Evolutionary conservation across 805 yeast species (phyloP).

Genomic region (Ogataea ganodermae): DNA sequence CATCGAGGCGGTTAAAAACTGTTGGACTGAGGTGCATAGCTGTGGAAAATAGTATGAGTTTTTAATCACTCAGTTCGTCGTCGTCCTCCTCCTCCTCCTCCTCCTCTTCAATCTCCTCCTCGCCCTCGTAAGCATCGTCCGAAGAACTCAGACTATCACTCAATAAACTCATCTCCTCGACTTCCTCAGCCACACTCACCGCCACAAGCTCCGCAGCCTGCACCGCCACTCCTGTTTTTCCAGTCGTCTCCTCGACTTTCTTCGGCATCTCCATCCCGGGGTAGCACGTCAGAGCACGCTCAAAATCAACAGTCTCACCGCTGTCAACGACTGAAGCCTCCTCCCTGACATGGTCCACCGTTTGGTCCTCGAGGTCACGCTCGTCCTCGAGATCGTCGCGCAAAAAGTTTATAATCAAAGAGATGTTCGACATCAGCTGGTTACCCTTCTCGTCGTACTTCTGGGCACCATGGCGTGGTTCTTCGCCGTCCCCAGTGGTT

Average conservation of each 20-base stretch:
- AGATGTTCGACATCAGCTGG: constrained; percentile 48
- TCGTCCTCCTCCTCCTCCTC: constrained; percentile 5
- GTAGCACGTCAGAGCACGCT: constrained; percentile 22
- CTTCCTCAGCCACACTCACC: constrained; percentile 1
- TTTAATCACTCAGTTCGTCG: neutral
- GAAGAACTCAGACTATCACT: neutral
- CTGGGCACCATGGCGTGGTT: neutral
- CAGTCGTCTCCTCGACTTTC: neutral
- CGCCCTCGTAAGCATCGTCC: constrained; percentile 2
- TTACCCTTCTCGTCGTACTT: constrained; percentile 30
- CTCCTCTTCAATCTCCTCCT: neutral
- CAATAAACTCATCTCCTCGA: neutral
- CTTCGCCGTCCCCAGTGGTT: constrained; percentile 4
- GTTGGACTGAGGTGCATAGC: too few relatives aligned
- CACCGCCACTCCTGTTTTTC: neutral
- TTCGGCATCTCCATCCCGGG: constrained; percentile 26
- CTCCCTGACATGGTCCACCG: constrained; percentile 36
- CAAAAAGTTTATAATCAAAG: constrained; percentile 58
- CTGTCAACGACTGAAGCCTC: constrained; percentile 40
- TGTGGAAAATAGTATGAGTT: too few relatives aligned
- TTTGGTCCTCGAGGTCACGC: constrained; percentile 58
- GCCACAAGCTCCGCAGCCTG: neutral
- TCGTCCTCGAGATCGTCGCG: constrained; percentile 70
- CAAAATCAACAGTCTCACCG: constrained; percentile 17
- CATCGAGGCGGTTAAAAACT: too few relatives aligned